Conservation (phyloP, 176 grass and related monocot species). For the Panicum miliaceum region DNA sequence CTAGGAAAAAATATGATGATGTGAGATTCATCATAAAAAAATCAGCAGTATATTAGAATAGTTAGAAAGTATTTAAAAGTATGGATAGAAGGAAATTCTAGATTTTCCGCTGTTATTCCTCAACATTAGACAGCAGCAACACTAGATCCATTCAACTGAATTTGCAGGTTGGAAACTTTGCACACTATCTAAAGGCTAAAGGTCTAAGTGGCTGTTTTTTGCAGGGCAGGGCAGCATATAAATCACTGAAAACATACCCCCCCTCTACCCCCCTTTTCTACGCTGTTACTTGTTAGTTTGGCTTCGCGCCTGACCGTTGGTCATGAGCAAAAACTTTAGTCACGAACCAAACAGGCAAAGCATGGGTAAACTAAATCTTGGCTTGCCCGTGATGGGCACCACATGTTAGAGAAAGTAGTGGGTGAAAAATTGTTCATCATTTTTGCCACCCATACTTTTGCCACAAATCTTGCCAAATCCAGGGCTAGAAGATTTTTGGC, state of each 20-base stretch:
- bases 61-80: neutral
- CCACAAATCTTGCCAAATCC: constrained; percentile 1
- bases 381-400: neutral
- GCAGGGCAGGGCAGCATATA: too few relatives aligned
- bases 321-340: too few relatives aligned
- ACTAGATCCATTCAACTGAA: neutral
- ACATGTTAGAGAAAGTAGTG: neutral
- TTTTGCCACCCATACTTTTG: neutral
- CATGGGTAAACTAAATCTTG: neutral
- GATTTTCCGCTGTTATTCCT: neutral
- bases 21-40: neutral
- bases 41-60: neutral
- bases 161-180: neutral
- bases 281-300: too few relatives aligned
- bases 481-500: neutral
- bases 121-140: neutral
- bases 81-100: too few relatives aligned
- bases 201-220: too few relatives aligned
- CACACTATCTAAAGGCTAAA: neutral
- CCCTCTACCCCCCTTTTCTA: too few relatives aligned
- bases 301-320: too few relatives aligned
- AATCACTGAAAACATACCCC: too few relatives aligned
- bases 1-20: constrained; percentile 31
- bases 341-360: neutral
- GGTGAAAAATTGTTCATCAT: neutral